Evolutionary conservation across 2,329 filamentous ascomycete genomes (phyloP).

Genomic region (Phialophora chinensis): DNA sequence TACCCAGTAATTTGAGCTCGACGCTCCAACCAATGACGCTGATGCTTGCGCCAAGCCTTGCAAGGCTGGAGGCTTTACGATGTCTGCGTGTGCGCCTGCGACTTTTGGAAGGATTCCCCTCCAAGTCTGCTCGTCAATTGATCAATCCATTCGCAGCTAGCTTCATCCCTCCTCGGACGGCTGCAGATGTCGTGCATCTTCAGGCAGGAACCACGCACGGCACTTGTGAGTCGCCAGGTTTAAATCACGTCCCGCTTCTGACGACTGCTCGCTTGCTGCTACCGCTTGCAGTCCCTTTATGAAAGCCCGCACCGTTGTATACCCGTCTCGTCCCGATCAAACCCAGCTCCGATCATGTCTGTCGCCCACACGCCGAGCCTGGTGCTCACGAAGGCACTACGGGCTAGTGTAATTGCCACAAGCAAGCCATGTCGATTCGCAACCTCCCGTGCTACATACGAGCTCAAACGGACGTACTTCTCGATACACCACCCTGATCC

Average conservation of each 20-base stretch:
- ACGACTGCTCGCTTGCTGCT: neutral
- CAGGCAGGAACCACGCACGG: neutral
- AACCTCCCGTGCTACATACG: neutral
- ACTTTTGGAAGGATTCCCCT: neutral
- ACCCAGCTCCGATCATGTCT: slow-evolving; percentile 11
- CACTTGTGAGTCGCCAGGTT: neutral
- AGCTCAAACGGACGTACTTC: slow-evolving; percentile 62
- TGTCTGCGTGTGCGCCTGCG: neutral
- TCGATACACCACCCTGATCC: slow-evolving; percentile 71
- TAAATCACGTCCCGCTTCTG: neutral
- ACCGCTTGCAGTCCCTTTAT: neutral
- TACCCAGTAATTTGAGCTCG: neutral
- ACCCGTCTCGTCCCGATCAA: slow-evolving; percentile 1
- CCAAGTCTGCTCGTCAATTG: neutral
- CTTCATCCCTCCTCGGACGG: slow-evolving; percentile 10
- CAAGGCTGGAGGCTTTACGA: slow-evolving; percentile 1
- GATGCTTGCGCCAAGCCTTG: neutral
- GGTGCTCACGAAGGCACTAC: neutral
- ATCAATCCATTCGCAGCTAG: slow-evolving; percentile 1
- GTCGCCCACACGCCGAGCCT: neutral
- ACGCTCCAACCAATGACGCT: neutral
- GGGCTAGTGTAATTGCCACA: neutral
- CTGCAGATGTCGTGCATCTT: slow-evolving; percentile 21
- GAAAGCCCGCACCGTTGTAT: neutral
- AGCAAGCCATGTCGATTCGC: neutral